These are phyloP conservation scores for Kurtzmaniella quercitrusa DNA, from an alignment of 1,139 yeast genomes.

Conservation along the genomic window DNA sequence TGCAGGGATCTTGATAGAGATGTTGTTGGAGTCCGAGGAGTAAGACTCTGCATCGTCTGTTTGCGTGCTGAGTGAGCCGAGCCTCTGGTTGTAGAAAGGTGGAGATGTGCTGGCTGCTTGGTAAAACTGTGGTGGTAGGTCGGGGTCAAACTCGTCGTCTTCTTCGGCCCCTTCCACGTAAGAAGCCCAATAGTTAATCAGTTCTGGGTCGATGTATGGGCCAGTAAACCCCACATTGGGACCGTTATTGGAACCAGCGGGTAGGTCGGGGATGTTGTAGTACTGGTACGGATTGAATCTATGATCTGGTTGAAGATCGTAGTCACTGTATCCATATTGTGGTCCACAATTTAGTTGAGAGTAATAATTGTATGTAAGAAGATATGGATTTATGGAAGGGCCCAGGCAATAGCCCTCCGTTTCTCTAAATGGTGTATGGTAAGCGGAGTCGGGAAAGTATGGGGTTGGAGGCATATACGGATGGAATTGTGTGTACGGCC, in stretches of 20 bases:
- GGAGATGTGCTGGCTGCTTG: neutral
- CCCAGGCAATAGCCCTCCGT: too few species aligned
- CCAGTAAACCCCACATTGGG: too few species aligned
- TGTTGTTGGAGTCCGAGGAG: neutral
- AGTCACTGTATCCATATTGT: too few species aligned
- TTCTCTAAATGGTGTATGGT: too few species aligned
- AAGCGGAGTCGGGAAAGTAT: neutral
- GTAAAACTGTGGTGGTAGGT: neutral
- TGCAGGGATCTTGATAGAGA: slow-evolving; percentile 2
- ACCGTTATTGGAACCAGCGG: too few species aligned
- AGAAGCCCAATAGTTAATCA: neutral
- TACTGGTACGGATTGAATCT: too few species aligned
- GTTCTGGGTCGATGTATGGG: neutral
- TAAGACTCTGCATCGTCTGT: neutral
- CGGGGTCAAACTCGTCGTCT: neutral
- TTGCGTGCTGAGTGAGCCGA: neutral
- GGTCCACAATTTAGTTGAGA: too few species aligned
- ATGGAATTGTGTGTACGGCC: neutral
- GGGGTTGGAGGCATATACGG: neutral
- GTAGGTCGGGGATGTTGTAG: too few species aligned
- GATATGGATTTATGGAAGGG: too few species aligned
- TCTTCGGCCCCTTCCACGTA: neutral
- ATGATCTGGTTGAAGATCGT: too few species aligned
- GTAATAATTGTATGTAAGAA: too few species aligned
- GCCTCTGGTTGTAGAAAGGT: neutral